phyloP scores from a whole-genome alignment of 306 rosid genomes.

The Adenanthera pavonina region DNA sequence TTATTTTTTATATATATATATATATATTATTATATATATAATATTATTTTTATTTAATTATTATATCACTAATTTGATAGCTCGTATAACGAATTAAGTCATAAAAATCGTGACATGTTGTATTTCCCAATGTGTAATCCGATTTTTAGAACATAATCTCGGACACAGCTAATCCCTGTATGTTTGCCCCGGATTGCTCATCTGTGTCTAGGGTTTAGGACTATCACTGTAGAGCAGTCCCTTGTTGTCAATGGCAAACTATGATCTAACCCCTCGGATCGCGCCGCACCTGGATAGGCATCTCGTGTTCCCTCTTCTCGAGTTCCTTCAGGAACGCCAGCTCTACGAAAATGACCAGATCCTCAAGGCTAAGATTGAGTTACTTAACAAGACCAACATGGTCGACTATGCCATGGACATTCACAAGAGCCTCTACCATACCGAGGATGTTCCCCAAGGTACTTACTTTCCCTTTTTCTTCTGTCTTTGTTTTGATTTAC shows the following conservation, averaged over 20 bases:
- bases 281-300: slow-evolving; percentile 87
- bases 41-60: too few species aligned
- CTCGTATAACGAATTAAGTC: too few species aligned
- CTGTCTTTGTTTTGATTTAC: neutral
- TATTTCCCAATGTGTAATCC: too few species aligned
- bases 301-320: slow-evolving; percentile 82
- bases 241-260: slow-evolving; percentile 63
- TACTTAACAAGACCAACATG: slow-evolving; percentile 91
- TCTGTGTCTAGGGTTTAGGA: neutral
- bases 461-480: neutral
- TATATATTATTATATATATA: too few species aligned
- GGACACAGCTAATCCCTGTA: too few species aligned
- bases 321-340: slow-evolving; percentile 84
- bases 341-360: slow-evolving; percentile 76
- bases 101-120: too few species aligned
- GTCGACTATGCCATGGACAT: slow-evolving; percentile 97
- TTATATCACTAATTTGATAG: too few species aligned
- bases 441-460: slow-evolving; percentile 82
- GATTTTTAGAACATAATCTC: too few species aligned
- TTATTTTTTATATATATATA: too few species aligned
- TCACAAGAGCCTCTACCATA: slow-evolving; percentile 84
- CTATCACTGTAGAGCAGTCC: neutral
- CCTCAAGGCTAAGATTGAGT: slow-evolving; percentile 87
- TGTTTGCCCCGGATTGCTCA: too few species aligned
- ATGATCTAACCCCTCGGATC: slow-evolving; percentile 86